A percentile compares a stretch with the other conserved stretches of the same genome.
These are phyloP conservation scores for Salinomyces thailandicus DNA, from an alignment of 2,329 filamentous ascomycete genomes.

Conservation along the genomic window DNA sequence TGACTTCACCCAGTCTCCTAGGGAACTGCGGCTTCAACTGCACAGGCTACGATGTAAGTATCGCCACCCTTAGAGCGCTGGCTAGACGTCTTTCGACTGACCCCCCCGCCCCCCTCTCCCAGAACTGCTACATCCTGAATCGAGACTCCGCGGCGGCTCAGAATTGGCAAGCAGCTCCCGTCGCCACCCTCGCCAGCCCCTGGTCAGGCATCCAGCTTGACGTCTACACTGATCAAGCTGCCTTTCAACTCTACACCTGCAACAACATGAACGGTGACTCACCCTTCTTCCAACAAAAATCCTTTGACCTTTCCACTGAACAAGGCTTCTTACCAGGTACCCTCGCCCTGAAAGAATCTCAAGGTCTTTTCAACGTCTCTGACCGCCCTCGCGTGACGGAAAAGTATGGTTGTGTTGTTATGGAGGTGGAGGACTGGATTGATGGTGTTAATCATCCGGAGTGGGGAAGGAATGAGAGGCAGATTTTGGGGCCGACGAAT, in stretches of 20 bases:
- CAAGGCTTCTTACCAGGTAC: slow-evolving; percentile 37
- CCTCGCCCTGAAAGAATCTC: slow-evolving; percentile 57
- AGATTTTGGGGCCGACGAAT: slow-evolving; percentile 38
- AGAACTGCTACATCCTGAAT: slow-evolving; percentile 58
- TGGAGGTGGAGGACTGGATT: slow-evolving; percentile 90
- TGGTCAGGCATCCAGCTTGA: slow-evolving; percentile 79
- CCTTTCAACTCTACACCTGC: slow-evolving; percentile 83
- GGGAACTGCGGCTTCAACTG: slow-evolving; percentile 1
- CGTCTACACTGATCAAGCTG: slow-evolving; percentile 72
- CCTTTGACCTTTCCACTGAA: too few species aligned
- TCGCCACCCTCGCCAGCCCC: slow-evolving; percentile 57
- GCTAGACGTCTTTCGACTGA: not conserved
- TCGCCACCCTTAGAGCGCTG: too few species aligned
- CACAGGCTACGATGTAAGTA: slow-evolving; percentile 54
- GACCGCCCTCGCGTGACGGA: slow-evolving; percentile 53
- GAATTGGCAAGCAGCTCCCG: slow-evolving; percentile 53
- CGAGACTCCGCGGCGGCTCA: slow-evolving; percentile 47
- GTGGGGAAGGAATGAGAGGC: slow-evolving; percentile 55
- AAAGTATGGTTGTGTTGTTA: slow-evolving; percentile 73
- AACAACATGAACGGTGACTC: slow-evolving; percentile 59
- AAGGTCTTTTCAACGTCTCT: slow-evolving; percentile 47
- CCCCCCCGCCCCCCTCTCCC: not conserved
- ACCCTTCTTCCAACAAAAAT: slow-evolving; percentile 11
- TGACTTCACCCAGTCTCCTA: slow-evolving; percentile 43
- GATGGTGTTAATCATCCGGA: slow-evolving; percentile 88